Base-by-base conservation (phyloP, 257 asterid species). In the Ilex asprella region DNA sequence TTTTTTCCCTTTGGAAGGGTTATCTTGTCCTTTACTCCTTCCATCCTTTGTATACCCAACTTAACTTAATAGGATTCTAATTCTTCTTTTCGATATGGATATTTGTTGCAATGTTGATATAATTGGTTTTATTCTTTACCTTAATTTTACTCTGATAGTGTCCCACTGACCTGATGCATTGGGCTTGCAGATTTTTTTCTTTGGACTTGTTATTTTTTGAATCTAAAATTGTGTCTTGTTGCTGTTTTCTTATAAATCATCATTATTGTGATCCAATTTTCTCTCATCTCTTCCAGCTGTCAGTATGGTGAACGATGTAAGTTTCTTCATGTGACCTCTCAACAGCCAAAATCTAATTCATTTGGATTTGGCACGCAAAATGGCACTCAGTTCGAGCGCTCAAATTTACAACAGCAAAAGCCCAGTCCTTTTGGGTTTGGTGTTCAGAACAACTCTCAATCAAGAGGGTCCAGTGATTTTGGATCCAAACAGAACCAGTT, bases 361-460 rank as follows among this genome's bases (percentile, higher is more conserved):
- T 86, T 81, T 68, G 98, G 95, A 58, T 84, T 84, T 61, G 98
- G 94, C 35, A 35, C 27, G 39, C 98, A 84, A 72, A 67, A 58
- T 59, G 68, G 85, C 70, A 54, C 59, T 64, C 76, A 75, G 53
- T 62, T 64, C 74, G 89, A 83, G 76, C 76, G 16, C 39, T 27
- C 80, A 35, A 82, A 81, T 79, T 69, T 73, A 46, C 88, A 79
- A 39, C 86, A 73, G 59, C 87, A 80, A 69, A 43, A 31, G 63
- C 60, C 88, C 59, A 91, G 88, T 73, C 98, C 96, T 66, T 88
- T 82, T 69, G 92, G 95, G 49, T 84, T 91, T 73, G 92, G 90
- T 52, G 76, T 71, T 63, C 94, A 82, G 70, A 80, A 67, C 70
- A 84, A 66, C 69, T 68, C 65, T 54, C 95, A 83, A 69, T 39